Conservation (phyloP, 768 basidiomycete species). For the Gyrodon lividus region DNA sequence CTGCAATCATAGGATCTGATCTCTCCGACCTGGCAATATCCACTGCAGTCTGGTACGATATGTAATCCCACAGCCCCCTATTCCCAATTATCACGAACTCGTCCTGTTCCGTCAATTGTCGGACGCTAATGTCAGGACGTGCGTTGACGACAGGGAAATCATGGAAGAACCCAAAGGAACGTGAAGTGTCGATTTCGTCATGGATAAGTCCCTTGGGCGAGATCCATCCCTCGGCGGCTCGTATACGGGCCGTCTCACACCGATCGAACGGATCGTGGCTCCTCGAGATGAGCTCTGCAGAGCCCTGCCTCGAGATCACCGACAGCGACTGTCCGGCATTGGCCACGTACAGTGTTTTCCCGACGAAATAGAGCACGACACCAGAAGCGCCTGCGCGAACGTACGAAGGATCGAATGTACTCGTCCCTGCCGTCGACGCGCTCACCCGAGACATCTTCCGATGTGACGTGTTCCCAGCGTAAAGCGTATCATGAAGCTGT, state of each 20-base stretch:
- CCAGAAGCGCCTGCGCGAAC: conserved; percentile 77
- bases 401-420: conserved; percentile 46
- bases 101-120: conserved; percentile 76
- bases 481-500: conserved; percentile 67
- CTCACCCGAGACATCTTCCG: conserved; percentile 79
- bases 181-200: conserved; percentile 88
- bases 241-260: conserved; percentile 81
- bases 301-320: conserved; percentile 77
- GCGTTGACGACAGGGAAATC: conserved; percentile 90
- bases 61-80: conserved; percentile 88
- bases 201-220: conserved; percentile 89
- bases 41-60: conserved; percentile 93
- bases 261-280: conserved; percentile 91
- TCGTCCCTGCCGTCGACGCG: conserved; percentile 35
- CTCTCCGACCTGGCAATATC: conserved; percentile 83
- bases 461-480: conserved; percentile 36
- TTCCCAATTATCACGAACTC: conserved; percentile 98
- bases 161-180: conserved; percentile 91
- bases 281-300: conserved; percentile 68
- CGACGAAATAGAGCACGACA: conserved; percentile 81
- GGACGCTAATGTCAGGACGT: conserved; percentile 70
- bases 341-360: conserved; percentile 80
- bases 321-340: conserved; percentile 89
- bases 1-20: conserved; percentile 81
- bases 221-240: conserved; percentile 91